Base-by-base conservation (phyloP, 768 basidiomycete species). In the Mycena belliarum region DNA sequence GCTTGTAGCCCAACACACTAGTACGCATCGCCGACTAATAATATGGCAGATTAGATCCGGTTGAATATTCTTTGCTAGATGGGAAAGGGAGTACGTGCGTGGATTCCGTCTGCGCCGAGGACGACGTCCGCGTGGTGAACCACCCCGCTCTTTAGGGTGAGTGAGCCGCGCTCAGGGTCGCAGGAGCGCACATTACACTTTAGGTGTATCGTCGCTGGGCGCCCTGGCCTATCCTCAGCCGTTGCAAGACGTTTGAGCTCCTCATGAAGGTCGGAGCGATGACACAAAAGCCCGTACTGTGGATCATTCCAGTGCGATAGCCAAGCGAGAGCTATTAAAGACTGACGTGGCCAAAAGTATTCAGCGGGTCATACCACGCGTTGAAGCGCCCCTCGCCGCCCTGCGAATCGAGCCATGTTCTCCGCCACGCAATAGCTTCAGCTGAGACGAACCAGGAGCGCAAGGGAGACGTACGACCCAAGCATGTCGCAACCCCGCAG, bases 21-120 rank as follows among this genome's bases (percentile, higher is more conserved):
- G 53, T 47, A 1, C 53, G 44, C n/a, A 55, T 46, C 16, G 26
- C 44, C 2, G 53, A 55, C 53, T 53, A 20, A 16, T 8, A 15
- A 32, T 32, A 32, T 32, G 7, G 12, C 29, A 32, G 35, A n/a
- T 10, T 2, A 6, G 18, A n/a, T n/a, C n/a, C n/a, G n/a, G n/a
- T n/a, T n/a, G n/a, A n/a, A n/a, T n/a, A n/a, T n/a, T n/a, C n/a
- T n/a, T n/a, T 20, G 16, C 18, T 1, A 3, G 28, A 35, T 4
- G 33, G 29, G 29, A 32, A 32, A 32, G 29, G n/a, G 29, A 32
- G 29, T 42, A 23, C 52, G 10, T 38, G 29, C 50, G 24, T 44
- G 55, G 15, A 49, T 50, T 35, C 55, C 55, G 33, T 56, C 55
- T 10, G 55, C 55, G 1, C 55, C 55, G 16, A 56, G 20, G 7